Base-by-base conservation (phyloP, 148 eudicot species). In the Rheum nobile region DNA sequence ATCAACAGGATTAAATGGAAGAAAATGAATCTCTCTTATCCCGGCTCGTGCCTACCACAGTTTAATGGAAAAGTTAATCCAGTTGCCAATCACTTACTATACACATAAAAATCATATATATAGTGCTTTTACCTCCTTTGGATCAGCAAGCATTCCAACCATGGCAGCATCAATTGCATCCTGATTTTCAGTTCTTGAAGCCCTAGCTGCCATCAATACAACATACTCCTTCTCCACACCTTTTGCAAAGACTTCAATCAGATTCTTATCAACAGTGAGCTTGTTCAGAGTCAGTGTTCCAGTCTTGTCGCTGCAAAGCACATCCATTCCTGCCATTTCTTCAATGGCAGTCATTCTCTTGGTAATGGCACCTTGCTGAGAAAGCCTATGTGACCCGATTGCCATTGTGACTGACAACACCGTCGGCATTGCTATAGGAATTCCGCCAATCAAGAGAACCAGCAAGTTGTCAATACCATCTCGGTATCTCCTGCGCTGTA, bases 241-340 rank as follows among this genome's bases (percentile, higher is more conserved):
- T 75, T 80, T 88, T 3, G 84, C 76, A 75, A 90, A 90, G 46
- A 89, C 90, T 77, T 89, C 93, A 52, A 89, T 75, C 35, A 89
- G 70, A 24, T 72, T 78, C 63, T 43, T 84, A 76, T 89, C 93
- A 32, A 89, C 89, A 48, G 90, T 67, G 6, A 89, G 80, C 84
- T 89, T 89, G 85, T 89, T 87, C 54, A 89, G 78, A 4, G 93
- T 89, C 72, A 89, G 75, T 3, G 93, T 89, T 46, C 93, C 93
- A 3, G 93, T 89, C 82, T 89, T 89, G 65, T 89, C 93, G 80
- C 93, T 89, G 32, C 93, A 89, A 17, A 89, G 84, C 8, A 89
- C 93, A 74, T 89, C 93, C 93, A 89, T 89, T 63, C 93, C 93
- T 0, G 93, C 93, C 93, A 89, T 89, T 79, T 89, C 93, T 78